These are phyloP conservation scores for Ehretia macrophylla DNA, from an alignment of 257 asterid species.

Conservation along the genomic window DNA sequence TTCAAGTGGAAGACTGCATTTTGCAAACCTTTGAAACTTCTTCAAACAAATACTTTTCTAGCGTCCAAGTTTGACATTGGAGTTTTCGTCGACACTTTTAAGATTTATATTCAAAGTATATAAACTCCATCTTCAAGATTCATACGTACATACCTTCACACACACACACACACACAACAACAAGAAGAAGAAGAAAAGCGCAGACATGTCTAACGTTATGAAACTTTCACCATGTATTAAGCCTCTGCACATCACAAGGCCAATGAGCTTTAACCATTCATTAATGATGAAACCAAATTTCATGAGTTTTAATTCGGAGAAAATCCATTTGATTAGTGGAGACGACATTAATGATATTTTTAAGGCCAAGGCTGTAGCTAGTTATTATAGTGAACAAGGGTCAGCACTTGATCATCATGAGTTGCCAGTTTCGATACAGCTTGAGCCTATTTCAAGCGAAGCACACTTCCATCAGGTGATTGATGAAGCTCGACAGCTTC, in stretches of 20 bases:
- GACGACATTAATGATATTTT: not conserved
- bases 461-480: constrained; percentile 63
- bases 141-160: too few relatives aligned
- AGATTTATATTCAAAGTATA: too few relatives aligned
- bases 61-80: too few relatives aligned
- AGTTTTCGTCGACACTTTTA: too few relatives aligned
- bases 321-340: too few relatives aligned
- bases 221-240: constrained; percentile 27
- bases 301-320: constrained; percentile 4
- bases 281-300: not conserved
- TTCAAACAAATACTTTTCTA: too few relatives aligned
- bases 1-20: too few relatives aligned
- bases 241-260: constrained; percentile 21
- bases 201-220: constrained; percentile 18
- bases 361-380: constrained; percentile 12
- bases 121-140: too few relatives aligned
- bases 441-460: constrained; percentile 58
- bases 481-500: constrained; percentile 58
- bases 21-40: too few relatives aligned
- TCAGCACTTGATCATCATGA: constrained; percentile 29
- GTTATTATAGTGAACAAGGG: constrained; percentile 37
- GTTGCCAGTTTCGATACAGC: constrained; percentile 48
- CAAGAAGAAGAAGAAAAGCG: too few relatives aligned
- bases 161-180: too few relatives aligned
- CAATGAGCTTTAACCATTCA: constrained; percentile 1